A percentile compares a stretch with the other conserved stretches of the same genome.
phyloP scores from a whole-genome alignment of 768 basidiomycete species.

The Asterophora parasitica region DNA sequence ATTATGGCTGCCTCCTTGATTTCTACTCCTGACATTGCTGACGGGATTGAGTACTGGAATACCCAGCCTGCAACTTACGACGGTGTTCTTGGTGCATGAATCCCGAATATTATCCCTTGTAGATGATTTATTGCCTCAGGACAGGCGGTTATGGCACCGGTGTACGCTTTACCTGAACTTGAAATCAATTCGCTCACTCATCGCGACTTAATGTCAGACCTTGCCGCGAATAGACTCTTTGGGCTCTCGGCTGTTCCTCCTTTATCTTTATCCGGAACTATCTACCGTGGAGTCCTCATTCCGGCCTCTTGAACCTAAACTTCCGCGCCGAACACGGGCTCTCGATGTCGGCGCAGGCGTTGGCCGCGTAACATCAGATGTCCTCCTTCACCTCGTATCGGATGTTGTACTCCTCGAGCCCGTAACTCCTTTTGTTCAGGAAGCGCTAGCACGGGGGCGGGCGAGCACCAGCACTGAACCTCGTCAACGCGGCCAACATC shows the following conservation, averaged over 20 bases:
- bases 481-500: conserved; percentile 19
- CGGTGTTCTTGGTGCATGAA: conserved; percentile 72
- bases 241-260: conserved; percentile 83
- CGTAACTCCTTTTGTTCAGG: conserved; percentile 68
- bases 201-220: conserved; percentile 41
- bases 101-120: conserved; percentile 13
- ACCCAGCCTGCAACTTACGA: conserved; percentile 76
- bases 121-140: background rate
- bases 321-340: conserved; percentile 48
- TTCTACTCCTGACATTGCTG: conserved; percentile 56
- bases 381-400: conserved; percentile 82
- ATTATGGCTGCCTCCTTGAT: conserved; percentile 11
- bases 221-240: conserved; percentile 89
- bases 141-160: conserved; percentile 40
- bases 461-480: conserved; percentile 25
- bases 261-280: conserved; percentile 76
- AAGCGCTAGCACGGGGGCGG: conserved; percentile 49
- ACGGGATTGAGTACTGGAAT: conserved; percentile 86
- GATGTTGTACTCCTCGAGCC: conserved; percentile 92
- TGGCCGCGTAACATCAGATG: conserved; percentile 84
- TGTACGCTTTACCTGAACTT: conserved; percentile 36
- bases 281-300: conserved; percentile 73
- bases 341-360: conserved; percentile 95
- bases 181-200: conserved; percentile 13
- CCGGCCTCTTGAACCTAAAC: conserved; percentile 37